phyloP scores from a whole-genome alignment of 352 stramenopile species.

The Pythium brassicae region DNA sequence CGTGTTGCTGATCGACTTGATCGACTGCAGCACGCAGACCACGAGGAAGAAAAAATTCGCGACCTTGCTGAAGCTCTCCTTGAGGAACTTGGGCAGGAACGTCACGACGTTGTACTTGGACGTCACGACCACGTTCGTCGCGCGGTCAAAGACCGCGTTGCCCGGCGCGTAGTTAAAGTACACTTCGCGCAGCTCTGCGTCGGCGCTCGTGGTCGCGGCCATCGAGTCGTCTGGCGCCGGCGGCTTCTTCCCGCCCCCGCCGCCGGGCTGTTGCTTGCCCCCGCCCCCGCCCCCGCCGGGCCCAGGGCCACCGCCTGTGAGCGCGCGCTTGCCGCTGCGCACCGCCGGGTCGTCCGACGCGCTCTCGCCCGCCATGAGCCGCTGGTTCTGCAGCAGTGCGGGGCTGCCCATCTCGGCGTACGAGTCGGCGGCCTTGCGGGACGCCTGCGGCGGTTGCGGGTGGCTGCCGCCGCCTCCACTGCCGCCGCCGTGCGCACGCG shows the following conservation, averaged over 20 bases:
- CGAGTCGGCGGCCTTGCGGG: slow-evolving; percentile 20
- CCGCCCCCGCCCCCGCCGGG: too few relatives aligned
- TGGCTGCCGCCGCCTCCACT: slow-evolving; percentile 3
- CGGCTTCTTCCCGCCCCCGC: slow-evolving; percentile 2
- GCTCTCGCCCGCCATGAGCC: slow-evolving; percentile 12
- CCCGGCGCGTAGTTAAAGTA: slow-evolving; percentile 68
- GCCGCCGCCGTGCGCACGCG: slow-evolving; percentile 1
- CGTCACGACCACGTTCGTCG: slow-evolving; percentile 87
- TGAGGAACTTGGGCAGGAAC: slow-evolving; percentile 87
- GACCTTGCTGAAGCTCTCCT: slow-evolving; percentile 82
- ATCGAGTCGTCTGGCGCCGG: slow-evolving; percentile 1
- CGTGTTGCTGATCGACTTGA: slow-evolving; percentile 84
- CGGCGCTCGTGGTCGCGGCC: slow-evolving; percentile 11
- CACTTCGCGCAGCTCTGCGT: slow-evolving; percentile 41
- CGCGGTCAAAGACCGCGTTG: slow-evolving; percentile 64
- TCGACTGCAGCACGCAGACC: slow-evolving; percentile 80
- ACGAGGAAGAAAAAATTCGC: slow-evolving; percentile 93
- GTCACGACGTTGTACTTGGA: slow-evolving; percentile 90
- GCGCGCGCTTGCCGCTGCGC: slow-evolving; percentile 11
- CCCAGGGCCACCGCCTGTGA: slow-evolving; percentile 19
- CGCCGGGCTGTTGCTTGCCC: slow-evolving; percentile 3
- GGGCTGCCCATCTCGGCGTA: slow-evolving; percentile 29
- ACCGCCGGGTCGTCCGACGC: slow-evolving; percentile 6
- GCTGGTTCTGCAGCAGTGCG: slow-evolving; percentile 16
- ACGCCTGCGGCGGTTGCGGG: slow-evolving; percentile 3